Conservation (phyloP, 805 yeast species). For the Torulaspora maleeae region DNA sequence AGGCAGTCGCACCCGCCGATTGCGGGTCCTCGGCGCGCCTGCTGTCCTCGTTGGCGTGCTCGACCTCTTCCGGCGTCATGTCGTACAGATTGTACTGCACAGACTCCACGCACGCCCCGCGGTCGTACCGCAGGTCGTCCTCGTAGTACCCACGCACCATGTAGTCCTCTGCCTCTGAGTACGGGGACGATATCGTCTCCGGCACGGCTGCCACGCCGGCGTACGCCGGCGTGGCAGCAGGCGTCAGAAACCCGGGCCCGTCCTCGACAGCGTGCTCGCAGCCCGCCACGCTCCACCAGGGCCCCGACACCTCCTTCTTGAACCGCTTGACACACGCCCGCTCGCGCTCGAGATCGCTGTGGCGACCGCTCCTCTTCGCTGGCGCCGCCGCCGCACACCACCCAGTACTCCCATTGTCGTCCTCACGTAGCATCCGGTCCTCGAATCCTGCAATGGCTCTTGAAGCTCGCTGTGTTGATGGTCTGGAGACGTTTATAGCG, state of each 20-base stretch:
- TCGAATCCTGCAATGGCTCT: not conserved
- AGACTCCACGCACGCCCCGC: conserved; percentile 10
- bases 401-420: conserved; percentile 1
- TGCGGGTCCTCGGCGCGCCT: not conserved
- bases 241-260: conserved; percentile 8
- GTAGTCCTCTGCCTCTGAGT: conserved; percentile 30
- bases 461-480: not conserved
- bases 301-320: not conserved
- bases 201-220: not conserved
- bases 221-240: conserved; percentile 10
- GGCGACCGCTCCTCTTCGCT: conserved; percentile 6
- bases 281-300: not conserved
- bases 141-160: conserved; percentile 27
- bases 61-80: conserved; percentile 23
- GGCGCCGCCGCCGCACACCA: not conserved
- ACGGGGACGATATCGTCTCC: conserved; percentile 12
- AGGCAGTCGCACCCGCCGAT: no score
- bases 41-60: conserved; percentile 5
- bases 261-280: not conserved
- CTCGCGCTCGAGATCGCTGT: conserved; percentile 1
- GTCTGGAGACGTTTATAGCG: conserved; percentile 4
- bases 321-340: conserved; percentile 4
- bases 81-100: conserved; percentile 25
- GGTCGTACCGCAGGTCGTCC: conserved; percentile 3
- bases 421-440: conserved; percentile 5